Evolutionary conservation across 75 land plant species (phyloP), one percentile per base, ranked within the genome.

Genomic region (Sequoia sempervirens): DNA sequence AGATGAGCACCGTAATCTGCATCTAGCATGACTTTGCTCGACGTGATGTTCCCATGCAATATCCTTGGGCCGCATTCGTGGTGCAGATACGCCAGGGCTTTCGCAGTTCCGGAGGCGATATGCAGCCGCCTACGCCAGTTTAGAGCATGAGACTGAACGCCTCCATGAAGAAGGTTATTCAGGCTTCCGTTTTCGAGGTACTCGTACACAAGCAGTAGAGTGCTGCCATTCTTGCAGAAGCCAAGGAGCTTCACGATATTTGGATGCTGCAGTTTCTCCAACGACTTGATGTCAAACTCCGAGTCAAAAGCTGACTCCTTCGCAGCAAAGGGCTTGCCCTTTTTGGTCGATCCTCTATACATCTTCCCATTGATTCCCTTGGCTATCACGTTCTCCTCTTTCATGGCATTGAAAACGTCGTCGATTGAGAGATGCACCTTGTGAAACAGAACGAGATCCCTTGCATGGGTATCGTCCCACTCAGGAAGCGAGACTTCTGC

Each of bases 11-110:
- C 87, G 45, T 52, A 79, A 15, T 87, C 79, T 34, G 47, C 87
- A 38, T 90, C 90, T 12, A 92, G 56, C 17, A 86, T 70, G 3
- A 92, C 72, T 40, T 84, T 90, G 69, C 74, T 78, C 52, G 90
- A 80, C 9, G 87, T 85, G 75, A 90, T 5, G 32, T 17, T 56
- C 23, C 61, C 88, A 20, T 76, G 84, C 20, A 85, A 5, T 11
- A 88, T 50, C 38, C 80, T 14, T 5, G 90, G 83, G 36, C 66
- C 53, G 82, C 82, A 72, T 34, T 76, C 54, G 78, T 53, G 46
- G 81, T 90, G 94, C 85, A 92, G 32, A 69, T 80, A 87, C 18
- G 38, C 45, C 9, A 90, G 74, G 0, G 92, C 90, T 54, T 86
- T 87, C 2, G 92, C 86, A 4, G 89, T 79, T 38, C 86, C 90